Base-by-base conservation (phyloP, 2,329 filamentous ascomycete genomes). In the Ceratocystis ficicola region DNA sequence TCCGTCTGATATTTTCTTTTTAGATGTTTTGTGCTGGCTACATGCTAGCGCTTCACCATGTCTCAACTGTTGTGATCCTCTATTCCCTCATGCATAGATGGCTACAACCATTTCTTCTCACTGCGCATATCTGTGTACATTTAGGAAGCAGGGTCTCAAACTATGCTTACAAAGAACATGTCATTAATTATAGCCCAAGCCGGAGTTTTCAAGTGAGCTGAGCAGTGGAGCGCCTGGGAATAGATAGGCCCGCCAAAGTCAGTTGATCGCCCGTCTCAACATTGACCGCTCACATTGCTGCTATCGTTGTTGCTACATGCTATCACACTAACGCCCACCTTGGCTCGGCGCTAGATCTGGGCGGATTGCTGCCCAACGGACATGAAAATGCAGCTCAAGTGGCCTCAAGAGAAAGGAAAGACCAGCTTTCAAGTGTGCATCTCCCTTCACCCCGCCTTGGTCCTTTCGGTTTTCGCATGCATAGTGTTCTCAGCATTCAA, bases 1-100 rank as follows among this genome's bases (percentile, higher is more conserved):
- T 52, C n/a, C 48, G 48, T 52, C 48, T 52, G 48, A 28, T 52
- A 52, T 28, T 52, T 48, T 52, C 48, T 52, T 52, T 52, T 52
- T 41, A 4, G 5, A 22, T 52, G 20, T 52, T 52, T 52, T 52
- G 20, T 28, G 36, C 28, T 52, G 22, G 20, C 22, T 25, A 20
- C 22, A 28, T 52, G 22, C 48, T 52, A 52, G 48, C 36, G 36
- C 48, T 52, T 52, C 48, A 52, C 8, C 20, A 28, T 52, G 48
- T 52, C 22, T 52, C 48, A 28, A 5, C 25, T 28, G 48, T 52
- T 52, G 8, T 52, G 15, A 41, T 41, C 36, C 36, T 41, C 36
- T 41, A 41, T 41, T 41, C 36, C 15, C 36, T 41, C 12, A 41
- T 41, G 10, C 36, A 15, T 41, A 41, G 36, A 41, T 41, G 36